Base-by-base conservation (phyloP, 306 rosid genomes). In the Cercis canadensis region DNA sequence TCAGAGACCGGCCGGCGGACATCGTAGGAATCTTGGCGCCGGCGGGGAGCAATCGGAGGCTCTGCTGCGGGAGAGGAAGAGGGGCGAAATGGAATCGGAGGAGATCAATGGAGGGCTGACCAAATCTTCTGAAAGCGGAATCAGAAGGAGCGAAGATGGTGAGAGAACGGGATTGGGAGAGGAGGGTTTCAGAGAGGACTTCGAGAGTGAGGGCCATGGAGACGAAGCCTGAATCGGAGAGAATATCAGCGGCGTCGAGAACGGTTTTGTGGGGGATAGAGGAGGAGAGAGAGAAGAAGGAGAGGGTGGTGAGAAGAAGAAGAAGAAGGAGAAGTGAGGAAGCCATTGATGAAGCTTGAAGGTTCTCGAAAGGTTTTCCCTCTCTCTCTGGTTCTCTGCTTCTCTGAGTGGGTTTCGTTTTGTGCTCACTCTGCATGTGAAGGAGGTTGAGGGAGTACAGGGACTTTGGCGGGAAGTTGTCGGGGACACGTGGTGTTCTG, bases 141-240 rank as follows among this genome's bases (percentile, higher is more conserved):
- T 93, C 97, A 9, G 93, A 70, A 1, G 96, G 97, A 11, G 96
- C 87, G 79, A 93, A 93, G 67, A 93, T 78, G 66, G 98, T 90
- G 82, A 85, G 82, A 5, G 90, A 83, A 52, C 87, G 75, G 8
- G 94, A 75, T 7, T 80, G 82, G 4, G 74, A 78, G 32, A 82
- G 67, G 29, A 84, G 74, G 51, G 83, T 52, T 32, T 75, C 40
- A 2, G 93, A 83, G 17, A 88, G 62, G 74, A 87, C 65, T 76
- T 90, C 87, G 13, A 93, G 81, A 1, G 89, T 87, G 36, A 93
- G 83, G 4, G 94, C 77, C 97, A 93, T 90, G 33, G 98, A 90
- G 6, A 79, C 76, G 73, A 34, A 85, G 62, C 92, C 87, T 2
- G 92, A 79, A 63, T 93, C 89, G 19, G 84, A 32, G 78, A 93